Evolutionary conservation across 116 monocot species (phyloP), one percentile per base, ranked within the genome.

Genomic region (Posidonia oceanica): DNA sequence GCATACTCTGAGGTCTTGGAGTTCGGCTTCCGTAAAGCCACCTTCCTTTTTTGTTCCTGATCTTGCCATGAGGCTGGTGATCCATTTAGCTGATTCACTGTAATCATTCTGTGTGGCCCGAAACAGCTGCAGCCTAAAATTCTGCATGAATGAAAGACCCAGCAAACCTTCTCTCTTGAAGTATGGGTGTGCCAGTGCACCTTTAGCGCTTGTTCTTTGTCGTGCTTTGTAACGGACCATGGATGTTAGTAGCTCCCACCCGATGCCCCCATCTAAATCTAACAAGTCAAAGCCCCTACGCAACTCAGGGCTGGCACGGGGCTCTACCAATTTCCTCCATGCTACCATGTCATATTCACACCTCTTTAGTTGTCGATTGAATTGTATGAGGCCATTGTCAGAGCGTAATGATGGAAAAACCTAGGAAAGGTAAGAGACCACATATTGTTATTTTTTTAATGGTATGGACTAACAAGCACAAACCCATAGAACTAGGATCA

Each of bases 141-240:
- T 95, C 71, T 95, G 91, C 95, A 95, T 95, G 69, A 86, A 67
- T 17, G 95, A 91, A 4, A 95, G 78, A 11, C 88, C 91, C 42
- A 91, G 53, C 58, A 94, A 72, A 2, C 95, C 91, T 80, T 95
- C 95, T 4, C 79, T 69, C 51, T 80, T 88, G 81, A 95, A 95
- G 80, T 95, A 95, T 12, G 95, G 95, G 63, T 95, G 95, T 14
- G 91, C 95, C 52, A 91, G 55, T 55, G 95, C 95, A 64, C 75
- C 80, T 77, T 88, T 87, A 38, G 95, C 95, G 61, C 91, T 86
- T n/a, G 77, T 88, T 76, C 95, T 91, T 78, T 81, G 84, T 4
- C 91, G 78, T 21, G 95, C 95, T 77, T 88, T 95, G 69, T 84
- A 95, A n/a, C 86, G 82, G 36, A 95, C 84, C 91, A 95, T 91